Percentiles rank a stretch among this genome's conserved stretches.
Conservation (phyloP, 2,329 filamentous ascomycete genomes). For the Davidsoniella neocaledoniae region DNA sequence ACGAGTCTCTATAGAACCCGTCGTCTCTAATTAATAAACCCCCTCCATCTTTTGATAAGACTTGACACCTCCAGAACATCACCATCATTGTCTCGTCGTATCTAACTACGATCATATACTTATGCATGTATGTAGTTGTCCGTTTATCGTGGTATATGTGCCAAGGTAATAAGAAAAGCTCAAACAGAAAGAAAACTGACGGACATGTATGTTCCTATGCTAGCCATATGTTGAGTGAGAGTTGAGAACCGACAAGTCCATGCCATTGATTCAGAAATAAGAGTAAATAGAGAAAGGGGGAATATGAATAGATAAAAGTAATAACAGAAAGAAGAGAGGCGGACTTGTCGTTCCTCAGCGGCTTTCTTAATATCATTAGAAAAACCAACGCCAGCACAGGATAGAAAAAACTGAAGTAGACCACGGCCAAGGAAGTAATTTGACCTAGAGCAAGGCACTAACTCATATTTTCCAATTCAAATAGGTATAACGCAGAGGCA, state of each 20-base stretch:
- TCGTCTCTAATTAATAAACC: no score
- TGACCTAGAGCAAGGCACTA: constrained; percentile 8
- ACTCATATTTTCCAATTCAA: constrained; percentile 11
- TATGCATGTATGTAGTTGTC: no score
- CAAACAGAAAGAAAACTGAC: constrained; percentile 1
- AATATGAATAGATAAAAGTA: constrained; percentile 13
- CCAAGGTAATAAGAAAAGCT: no score
- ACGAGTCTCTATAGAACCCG: no score
- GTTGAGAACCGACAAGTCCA: constrained; percentile 4
- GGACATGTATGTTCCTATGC: neutral
- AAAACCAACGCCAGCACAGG: constrained; percentile 13
- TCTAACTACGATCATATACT: no score
- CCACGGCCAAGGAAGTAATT: constrained; percentile 6
- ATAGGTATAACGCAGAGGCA: constrained; percentile 12
- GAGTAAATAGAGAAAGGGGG: constrained; percentile 8
- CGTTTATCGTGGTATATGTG: no score
- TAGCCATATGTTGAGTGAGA: neutral
- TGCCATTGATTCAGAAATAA: constrained; percentile 6
- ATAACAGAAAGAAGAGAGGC: constrained; percentile 9
- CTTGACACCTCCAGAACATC: no score
- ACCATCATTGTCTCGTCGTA: no score
- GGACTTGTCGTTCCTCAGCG: constrained; percentile 5
- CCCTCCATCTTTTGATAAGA: no score
- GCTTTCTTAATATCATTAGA: constrained; percentile 10
- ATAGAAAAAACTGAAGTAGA: constrained; percentile 4